A percentile compares a stretch with the other conserved stretches of the same genome.
Conservation (phyloP, 1,284 basidiomycete genomes). For the Phellinidium pouzarii region DNA sequence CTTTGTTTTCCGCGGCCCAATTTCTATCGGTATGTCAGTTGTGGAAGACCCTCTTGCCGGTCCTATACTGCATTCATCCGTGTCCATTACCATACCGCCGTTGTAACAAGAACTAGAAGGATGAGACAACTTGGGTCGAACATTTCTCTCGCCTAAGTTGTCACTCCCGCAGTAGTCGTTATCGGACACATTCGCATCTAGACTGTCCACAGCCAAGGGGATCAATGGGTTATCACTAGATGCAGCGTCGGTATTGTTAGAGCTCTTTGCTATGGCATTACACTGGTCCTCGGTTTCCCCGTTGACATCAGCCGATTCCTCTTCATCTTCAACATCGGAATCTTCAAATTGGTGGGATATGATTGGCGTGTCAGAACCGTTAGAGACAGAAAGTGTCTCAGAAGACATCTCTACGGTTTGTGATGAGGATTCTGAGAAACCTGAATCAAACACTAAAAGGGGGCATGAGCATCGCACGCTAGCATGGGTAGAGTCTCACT, state of each 20-base stretch:
- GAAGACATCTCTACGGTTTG: constrained; percentile 2
- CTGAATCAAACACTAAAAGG: constrained; percentile 60
- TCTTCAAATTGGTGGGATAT: constrained; percentile 41
- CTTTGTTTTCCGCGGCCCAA: constrained; percentile 43
- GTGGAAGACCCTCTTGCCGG: constrained; percentile 22
- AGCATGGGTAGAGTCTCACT: constrained; percentile 37
- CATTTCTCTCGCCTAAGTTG: constrained; percentile 23
- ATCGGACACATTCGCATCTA: background rate
- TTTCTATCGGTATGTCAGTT: background rate
- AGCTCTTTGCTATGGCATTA: background rate
- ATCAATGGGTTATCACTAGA: constrained; percentile 1
- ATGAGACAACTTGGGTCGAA: constrained; percentile 31
- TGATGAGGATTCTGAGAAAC: constrained; percentile 44
- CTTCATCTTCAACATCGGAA: constrained; percentile 56
- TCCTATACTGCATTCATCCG: constrained; percentile 16
- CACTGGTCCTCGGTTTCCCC: constrained; percentile 1
- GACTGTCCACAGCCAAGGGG: background rate
- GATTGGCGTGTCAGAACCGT: constrained; percentile 26
- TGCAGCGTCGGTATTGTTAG: background rate
- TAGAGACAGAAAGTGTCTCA: constrained; percentile 20
- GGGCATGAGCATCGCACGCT: background rate
- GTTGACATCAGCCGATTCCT: constrained; percentile 25
- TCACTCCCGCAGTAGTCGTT: background rate
- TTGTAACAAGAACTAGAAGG: constrained; percentile 27
- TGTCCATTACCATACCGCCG: constrained; percentile 8